Evolutionary conservation across 805 yeast genomes (phyloP).

Genomic region (Starmera quercuum): DNA sequence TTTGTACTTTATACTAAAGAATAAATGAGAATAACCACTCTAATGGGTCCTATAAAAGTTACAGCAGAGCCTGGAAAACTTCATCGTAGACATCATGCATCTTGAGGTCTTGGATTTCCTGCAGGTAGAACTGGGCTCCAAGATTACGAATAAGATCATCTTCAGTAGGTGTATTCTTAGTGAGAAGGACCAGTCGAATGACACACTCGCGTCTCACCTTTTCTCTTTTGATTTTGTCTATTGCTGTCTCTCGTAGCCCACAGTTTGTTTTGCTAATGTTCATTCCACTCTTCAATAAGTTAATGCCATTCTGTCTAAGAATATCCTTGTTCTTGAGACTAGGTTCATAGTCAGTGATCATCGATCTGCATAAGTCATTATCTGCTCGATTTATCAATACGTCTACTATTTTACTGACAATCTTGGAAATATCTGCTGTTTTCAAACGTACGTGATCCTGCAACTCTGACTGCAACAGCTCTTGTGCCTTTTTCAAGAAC

Average conservation of each 20-base stretch:
- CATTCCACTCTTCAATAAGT: constrained; percentile 16
- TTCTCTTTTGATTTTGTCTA: constrained; percentile 14
- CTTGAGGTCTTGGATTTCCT: constrained; percentile 11
- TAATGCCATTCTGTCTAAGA: constrained; percentile 9
- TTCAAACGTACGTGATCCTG: constrained; percentile 5
- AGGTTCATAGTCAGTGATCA: constrained; percentile 5
- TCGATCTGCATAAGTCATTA: constrained; percentile 13
- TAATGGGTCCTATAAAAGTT: too few relatives aligned
- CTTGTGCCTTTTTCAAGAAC: constrained; percentile 14
- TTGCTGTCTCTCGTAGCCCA: constrained; percentile 16
- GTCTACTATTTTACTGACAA: constrained; percentile 14
- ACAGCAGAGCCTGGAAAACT: too few relatives aligned
- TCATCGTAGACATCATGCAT: constrained; percentile 5
- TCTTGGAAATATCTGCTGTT: constrained; percentile 11
- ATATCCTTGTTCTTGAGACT: constrained; percentile 7
- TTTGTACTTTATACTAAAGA: too few relatives aligned
- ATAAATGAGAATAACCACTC: too few relatives aligned
- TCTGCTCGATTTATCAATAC: constrained; percentile 18
- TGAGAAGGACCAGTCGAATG: constrained; percentile 13
- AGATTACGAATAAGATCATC: constrained; percentile 15
- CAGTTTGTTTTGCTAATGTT: constrained; percentile 14
- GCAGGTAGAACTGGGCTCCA: constrained; percentile 9
- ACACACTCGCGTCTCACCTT: constrained; percentile 16
- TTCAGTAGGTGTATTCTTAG: constrained; percentile 5
- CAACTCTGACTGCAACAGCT: constrained; percentile 7